Evolutionary conservation across 2,329 filamentous ascomycete genomes (phyloP).

Genomic region (Hirsutella thompsonii): DNA sequence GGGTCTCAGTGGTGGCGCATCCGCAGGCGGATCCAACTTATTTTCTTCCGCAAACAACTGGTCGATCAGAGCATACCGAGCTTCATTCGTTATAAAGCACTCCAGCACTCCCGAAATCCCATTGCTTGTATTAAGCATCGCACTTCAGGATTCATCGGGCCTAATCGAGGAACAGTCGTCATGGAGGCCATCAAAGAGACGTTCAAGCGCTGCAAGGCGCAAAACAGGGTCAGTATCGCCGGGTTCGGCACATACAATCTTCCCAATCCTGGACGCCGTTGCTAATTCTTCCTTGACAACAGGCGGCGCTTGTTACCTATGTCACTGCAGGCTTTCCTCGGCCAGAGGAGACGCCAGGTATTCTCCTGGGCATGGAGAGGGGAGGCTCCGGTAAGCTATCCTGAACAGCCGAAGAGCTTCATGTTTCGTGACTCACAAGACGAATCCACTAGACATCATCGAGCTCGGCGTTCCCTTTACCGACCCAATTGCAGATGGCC

Average conservation of each 20-base stretch:
- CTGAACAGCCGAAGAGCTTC: background rate
- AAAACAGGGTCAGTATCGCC: constrained; percentile 36
- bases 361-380: constrained; percentile 80
- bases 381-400: constrained; percentile 65
- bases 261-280: background rate
- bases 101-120: background rate
- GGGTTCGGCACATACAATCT: background rate
- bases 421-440: background rate
- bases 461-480: constrained; percentile 95
- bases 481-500: constrained; percentile 94
- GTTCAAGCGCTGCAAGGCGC: constrained; percentile 46
- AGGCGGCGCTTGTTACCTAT: constrained; percentile 87
- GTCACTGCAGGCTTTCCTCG: constrained; percentile 89
- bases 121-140: background rate
- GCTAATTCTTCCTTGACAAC: constrained; percentile 5
- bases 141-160: background rate
- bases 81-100: background rate
- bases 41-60: background rate
- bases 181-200: constrained; percentile 48
- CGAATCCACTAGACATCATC: constrained; percentile 53
- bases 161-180: background rate
- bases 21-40: background rate
- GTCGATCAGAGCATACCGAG: background rate
- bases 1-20: background rate
- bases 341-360: constrained; percentile 66